Evolutionary conservation across 1,284 basidiomycete genomes (phyloP).

Genomic region (Rhodotorula sp.): DNA sequence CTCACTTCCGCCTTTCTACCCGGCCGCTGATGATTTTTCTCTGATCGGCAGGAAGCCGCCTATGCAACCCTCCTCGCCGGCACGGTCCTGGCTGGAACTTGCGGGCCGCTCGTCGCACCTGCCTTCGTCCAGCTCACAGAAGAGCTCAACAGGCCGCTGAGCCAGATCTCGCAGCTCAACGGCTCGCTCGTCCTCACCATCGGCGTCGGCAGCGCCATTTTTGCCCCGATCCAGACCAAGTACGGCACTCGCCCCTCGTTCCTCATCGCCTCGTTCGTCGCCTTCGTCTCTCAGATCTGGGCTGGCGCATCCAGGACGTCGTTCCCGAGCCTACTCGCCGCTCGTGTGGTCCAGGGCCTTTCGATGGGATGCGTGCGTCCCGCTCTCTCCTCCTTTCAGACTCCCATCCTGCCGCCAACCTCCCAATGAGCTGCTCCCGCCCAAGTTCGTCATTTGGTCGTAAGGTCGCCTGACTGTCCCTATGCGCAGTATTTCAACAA

Average conservation of each 20-base stretch:
- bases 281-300: conserved; percentile 58
- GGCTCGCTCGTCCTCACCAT: conserved; percentile 54
- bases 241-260: conserved; percentile 58
- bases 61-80: conserved; percentile 57
- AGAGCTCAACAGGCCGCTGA: conserved; percentile 55
- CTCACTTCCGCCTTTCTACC: too few species aligned
- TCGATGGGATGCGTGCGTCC: conserved; percentile 52
- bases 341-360: conserved; percentile 57
- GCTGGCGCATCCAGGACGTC: conserved; percentile 52
- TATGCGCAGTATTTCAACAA: conserved; percentile 52
- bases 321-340: conserved; percentile 54
- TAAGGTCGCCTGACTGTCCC: neutral
- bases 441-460: too few species aligned
- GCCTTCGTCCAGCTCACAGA: conserved; percentile 54
- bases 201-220: conserved; percentile 54
- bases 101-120: conserved; percentile 56
- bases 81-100: conserved; percentile 55
- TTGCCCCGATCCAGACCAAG: conserved; percentile 55
- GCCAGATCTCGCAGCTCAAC: conserved; percentile 50
- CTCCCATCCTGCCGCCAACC: neutral
- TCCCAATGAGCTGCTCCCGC: too few species aligned
- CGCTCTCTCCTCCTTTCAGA: neutral
- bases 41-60: conserved; percentile 46
- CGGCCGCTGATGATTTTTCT: too few species aligned
- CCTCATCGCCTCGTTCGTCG: conserved; percentile 54